Conservation (phyloP, 2,329 filamentous ascomycete genomes). For the Spiromastix sp. region DNA sequence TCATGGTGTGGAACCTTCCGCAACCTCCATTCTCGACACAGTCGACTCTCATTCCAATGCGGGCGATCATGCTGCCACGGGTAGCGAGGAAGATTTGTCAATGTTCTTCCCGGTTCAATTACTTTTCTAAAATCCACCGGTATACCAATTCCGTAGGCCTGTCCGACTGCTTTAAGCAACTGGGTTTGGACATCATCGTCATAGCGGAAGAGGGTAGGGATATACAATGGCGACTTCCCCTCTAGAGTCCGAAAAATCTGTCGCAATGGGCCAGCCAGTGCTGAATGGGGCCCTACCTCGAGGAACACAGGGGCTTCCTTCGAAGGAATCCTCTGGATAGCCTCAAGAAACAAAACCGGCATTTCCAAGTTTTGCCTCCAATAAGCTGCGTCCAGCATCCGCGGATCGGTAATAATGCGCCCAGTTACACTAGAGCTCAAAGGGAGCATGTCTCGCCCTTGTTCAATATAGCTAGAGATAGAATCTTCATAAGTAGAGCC, state of each 20-base stretch:
- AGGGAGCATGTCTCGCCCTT: conserved; percentile 1
- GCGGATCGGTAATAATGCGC: not conserved
- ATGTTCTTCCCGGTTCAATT: conserved; percentile 1
- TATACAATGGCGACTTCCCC: not conserved
- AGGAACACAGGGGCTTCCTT: conserved; percentile 6
- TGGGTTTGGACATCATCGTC: conserved; percentile 4
- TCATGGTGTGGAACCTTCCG: conserved; percentile 15
- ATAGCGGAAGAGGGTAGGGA: not conserved
- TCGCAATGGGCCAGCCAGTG: conserved; percentile 16
- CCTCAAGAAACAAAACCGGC: conserved; percentile 13
- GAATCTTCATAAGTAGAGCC: conserved; percentile 19
- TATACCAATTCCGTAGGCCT: not conserved
- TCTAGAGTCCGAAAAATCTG: conserved; percentile 11
- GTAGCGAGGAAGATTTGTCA: conserved; percentile 19
- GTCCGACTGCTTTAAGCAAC: not conserved
- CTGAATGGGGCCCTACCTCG: conserved; percentile 22
- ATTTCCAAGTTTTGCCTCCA: conserved; percentile 7
- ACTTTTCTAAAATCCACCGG: conserved; percentile 1
- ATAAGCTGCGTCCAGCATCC: conserved; percentile 4
- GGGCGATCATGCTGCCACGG: conserved; percentile 15
- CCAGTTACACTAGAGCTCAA: conserved; percentile 5
- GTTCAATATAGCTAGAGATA: not conserved
- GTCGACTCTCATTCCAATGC: conserved; percentile 16
- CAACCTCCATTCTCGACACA: conserved; percentile 13
- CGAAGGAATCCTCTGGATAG: conserved; percentile 2